Base-by-base conservation (phyloP, 257 asterid genomes). In the Nicotiana otophora region DNA sequence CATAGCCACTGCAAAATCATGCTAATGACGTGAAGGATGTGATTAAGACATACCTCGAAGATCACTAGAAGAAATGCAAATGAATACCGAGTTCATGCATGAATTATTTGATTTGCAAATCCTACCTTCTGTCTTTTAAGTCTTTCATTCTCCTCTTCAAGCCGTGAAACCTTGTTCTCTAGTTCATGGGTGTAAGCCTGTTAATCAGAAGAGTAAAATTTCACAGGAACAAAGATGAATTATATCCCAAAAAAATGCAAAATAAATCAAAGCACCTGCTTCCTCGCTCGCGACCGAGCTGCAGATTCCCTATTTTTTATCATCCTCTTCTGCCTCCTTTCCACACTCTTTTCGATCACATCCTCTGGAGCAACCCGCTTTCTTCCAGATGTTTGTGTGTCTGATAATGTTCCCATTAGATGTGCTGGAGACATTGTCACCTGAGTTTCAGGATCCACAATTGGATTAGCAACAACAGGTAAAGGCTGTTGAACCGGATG, bases 321-420 rank as follows among this genome's bases (percentile, higher is more conserved):
- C 98, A 95, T 95, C 86, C 98, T 93, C 92, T 95, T 95, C 82
- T 93, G 97, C 90, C 97, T 92, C 91, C 98, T 93, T 82, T 93
- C 95, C 51, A 89, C 94, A 78, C 92, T 88, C 90, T 84, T 93
- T 75, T 95, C 96, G 54, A 91, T 88, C 86, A 92, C 85, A 78
- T 88, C 97, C 58, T 87, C 96, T 42, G 95, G 91, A 20, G 92
- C 93, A 72, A 77, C 89, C 90, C 97, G 86, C 90, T 93, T 95
- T 39, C 93, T 82, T 80, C 96, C 93, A 3, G 90, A 90, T 20
- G 89, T 88, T 82, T 93, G 98, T 1, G 93, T 86, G 83, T 93
- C 98, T 2, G 98, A 94, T 46, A 88, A 42, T 19, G 95, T 85
- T 80, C 94, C 93, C 90, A 92, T 84, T 86, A 88, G 23, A 36